Evolutionary conservation across 2,329 filamentous ascomycete species (phyloP).

Genomic region (Fusarium sublunatum): DNA sequence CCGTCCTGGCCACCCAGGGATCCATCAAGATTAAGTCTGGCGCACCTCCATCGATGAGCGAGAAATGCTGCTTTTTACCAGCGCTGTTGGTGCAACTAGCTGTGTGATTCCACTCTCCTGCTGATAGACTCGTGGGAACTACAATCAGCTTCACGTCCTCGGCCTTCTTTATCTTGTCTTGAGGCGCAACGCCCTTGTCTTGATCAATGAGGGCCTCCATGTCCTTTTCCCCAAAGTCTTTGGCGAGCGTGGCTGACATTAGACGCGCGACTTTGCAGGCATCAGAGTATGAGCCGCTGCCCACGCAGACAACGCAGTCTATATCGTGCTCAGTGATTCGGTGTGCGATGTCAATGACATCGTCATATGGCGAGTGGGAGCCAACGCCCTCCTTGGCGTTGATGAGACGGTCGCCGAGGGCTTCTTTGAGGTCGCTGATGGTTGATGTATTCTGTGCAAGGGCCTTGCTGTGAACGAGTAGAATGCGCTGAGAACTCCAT

Average conservation of each 20-base stretch:
- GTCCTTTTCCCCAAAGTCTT: constrained; percentile 2
- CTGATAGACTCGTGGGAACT: constrained; percentile 14
- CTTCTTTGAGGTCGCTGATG: neutral
- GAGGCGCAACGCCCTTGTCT: constrained; percentile 4
- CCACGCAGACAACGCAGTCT: constrained; percentile 12
- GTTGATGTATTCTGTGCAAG: constrained; percentile 2
- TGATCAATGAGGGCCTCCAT: constrained; percentile 19
- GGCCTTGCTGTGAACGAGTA: constrained; percentile 17
- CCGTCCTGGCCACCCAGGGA: constrained; percentile 15
- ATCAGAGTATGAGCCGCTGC: constrained; percentile 19
- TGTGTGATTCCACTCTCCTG: constrained; percentile 20
- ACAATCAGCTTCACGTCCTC: constrained; percentile 10
- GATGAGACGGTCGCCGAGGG: neutral
- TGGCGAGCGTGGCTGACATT: constrained; percentile 1
- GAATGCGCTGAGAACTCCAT: neutral
- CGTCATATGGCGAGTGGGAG: constrained; percentile 14
- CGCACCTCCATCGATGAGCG: constrained; percentile 5
- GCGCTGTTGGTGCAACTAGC: constrained; percentile 22
- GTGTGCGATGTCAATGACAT: constrained; percentile 19
- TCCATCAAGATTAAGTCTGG: constrained; percentile 26
- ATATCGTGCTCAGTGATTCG: neutral
- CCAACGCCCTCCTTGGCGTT: constrained; percentile 12
- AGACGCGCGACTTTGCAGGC: constrained; percentile 23
- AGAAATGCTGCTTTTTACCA: constrained; percentile 21
- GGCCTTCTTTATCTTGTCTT: constrained; percentile 15